Percentiles rank a stretch among this genome's conserved stretches.
These are phyloP conservation scores for Phaeophleospora eucalypticola DNA, from an alignment of 2,329 filamentous ascomycete species.

Conservation along the genomic window DNA sequence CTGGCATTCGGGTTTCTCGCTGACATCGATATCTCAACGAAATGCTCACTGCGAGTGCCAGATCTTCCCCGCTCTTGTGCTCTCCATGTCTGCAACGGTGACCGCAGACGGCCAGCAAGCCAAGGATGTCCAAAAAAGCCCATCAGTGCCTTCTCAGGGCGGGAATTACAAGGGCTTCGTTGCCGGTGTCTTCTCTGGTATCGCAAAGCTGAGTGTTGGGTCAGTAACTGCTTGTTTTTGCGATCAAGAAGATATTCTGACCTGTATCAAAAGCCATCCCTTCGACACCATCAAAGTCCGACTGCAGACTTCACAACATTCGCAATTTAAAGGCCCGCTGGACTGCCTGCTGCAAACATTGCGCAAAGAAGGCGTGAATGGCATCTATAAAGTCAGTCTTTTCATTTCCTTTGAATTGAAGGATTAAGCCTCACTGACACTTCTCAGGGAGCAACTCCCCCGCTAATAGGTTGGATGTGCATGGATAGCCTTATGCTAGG, in stretches of 20 bases:
- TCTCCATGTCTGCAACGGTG: conserved; percentile 22
- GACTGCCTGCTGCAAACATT: conserved; percentile 83
- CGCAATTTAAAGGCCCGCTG: conserved; percentile 79
- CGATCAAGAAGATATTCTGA: neutral
- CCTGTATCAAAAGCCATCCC: conserved; percentile 52
- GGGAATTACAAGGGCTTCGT: conserved; percentile 91
- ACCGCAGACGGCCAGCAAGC: conserved; percentile 20
- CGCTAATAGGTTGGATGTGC: conserved; percentile 95
- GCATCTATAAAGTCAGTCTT: conserved; percentile 78
- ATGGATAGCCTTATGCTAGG: conserved; percentile 95
- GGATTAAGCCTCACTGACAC: neutral
- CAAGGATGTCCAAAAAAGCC: conserved; percentile 16
- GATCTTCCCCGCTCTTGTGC: neutral
- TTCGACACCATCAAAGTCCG: conserved; percentile 98
- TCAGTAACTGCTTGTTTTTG: conserved; percentile 38
- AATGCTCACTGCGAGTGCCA: conserved; percentile 1
- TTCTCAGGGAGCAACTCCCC: conserved; percentile 57
- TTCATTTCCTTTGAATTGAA: neutral
- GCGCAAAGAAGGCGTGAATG: conserved; percentile 75
- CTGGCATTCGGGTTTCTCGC: too few species aligned
- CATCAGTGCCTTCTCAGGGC: conserved; percentile 19
- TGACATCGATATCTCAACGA: neutral
- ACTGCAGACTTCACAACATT: conserved; percentile 74
- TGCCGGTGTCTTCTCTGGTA: conserved; percentile 89
- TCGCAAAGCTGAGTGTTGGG: conserved; percentile 75